These are phyloP conservation scores for Capsicum rhomboideum DNA, from an alignment of 257 asterid species.

Conservation along the genomic window DNA sequence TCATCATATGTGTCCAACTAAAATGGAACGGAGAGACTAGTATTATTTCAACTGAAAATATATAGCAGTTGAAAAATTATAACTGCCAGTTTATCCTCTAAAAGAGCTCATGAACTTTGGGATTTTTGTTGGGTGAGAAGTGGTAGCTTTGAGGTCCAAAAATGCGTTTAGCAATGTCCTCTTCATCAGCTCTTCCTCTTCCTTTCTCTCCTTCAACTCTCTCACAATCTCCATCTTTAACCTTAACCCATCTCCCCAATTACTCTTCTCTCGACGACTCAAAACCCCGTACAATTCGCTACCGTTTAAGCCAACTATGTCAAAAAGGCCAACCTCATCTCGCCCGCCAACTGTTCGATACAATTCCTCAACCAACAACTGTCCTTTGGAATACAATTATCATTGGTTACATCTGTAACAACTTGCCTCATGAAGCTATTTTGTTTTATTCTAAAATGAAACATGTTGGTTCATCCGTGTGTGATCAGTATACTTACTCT, in stretches of 20 bases:
- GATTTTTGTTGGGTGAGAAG: neutral
- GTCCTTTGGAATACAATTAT: conserved; percentile 85
- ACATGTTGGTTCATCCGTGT: conserved; percentile 11
- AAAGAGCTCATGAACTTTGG: neutral
- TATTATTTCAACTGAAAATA: no score
- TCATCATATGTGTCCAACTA: no score
- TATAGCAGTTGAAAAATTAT: no score
- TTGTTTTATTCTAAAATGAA: conserved; percentile 50
- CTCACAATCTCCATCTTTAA: conserved; percentile 13
- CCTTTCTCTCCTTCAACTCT: conserved; percentile 16
- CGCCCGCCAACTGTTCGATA: conserved; percentile 81
- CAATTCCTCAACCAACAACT: conserved; percentile 76
- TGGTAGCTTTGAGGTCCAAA: conserved; percentile 2
- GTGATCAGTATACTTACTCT: conserved; percentile 75
- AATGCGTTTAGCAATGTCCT: conserved; percentile 44
- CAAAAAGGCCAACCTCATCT: conserved; percentile 43
- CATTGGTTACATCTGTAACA: conserved; percentile 71
- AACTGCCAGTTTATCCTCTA: neutral
- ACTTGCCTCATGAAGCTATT: conserved; percentile 61
- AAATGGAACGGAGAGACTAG: no score
- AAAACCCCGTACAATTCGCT: conserved; percentile 64
- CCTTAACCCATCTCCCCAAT: conserved; percentile 16
- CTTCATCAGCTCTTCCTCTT: conserved; percentile 39
- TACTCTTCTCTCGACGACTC: conserved; percentile 10
- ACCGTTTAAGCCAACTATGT: conserved; percentile 72